Percentiles rank a stretch among this genome's conserved stretches.
These are phyloP conservation scores for Nemania sp. DNA, from an alignment of 2,329 filamentous ascomycete species.

Conservation along the genomic window DNA sequence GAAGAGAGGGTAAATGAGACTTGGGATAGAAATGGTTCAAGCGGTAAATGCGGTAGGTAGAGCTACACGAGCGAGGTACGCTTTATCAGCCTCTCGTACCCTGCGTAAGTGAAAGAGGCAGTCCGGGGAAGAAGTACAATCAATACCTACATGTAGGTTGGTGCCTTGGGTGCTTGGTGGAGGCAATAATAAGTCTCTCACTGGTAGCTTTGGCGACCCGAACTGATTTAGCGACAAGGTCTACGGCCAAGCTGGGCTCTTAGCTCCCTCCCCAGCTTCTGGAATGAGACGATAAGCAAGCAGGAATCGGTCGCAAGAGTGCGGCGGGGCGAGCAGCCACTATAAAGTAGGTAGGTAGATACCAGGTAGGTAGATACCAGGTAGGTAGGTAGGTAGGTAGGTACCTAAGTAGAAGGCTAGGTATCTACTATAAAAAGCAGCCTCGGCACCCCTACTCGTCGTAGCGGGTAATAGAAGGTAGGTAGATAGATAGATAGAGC, in stretches of 20 bases:
- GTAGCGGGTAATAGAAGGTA: slow-evolving; percentile 5
- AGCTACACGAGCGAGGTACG: slow-evolving; percentile 29
- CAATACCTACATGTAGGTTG: slow-evolving; percentile 8
- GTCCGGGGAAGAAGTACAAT: slow-evolving; percentile 17
- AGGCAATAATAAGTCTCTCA: slow-evolving; percentile 17
- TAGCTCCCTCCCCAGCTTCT: slow-evolving; percentile 33
- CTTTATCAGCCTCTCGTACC: slow-evolving; percentile 34
- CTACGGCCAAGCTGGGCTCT: slow-evolving; percentile 20
- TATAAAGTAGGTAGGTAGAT: slow-evolving; percentile 5
- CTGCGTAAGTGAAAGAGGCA: background rate
- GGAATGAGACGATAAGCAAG: slow-evolving; percentile 15
- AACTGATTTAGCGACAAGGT: slow-evolving; percentile 27
- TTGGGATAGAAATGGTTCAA: slow-evolving; percentile 18
- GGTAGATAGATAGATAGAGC: no score
- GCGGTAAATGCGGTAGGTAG: slow-evolving; percentile 34
- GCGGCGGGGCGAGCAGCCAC: slow-evolving; percentile 17
- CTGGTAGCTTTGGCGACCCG: slow-evolving; percentile 19
- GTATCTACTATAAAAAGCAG: slow-evolving; percentile 4
- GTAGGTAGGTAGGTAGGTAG: slow-evolving; percentile 6
- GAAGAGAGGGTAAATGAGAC: slow-evolving; percentile 20
- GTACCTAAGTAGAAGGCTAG: slow-evolving; percentile 2
- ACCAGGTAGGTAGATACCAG: slow-evolving; percentile 6
- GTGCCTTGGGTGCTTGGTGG: slow-evolving; percentile 28
- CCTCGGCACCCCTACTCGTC: background rate
- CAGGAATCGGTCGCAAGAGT: slow-evolving; percentile 13